Evolutionary conservation across 2,329 filamentous ascomycete species (phyloP), one percentile per base, ranked within the genome.

Genomic region (Metarhizium sp.): DNA sequence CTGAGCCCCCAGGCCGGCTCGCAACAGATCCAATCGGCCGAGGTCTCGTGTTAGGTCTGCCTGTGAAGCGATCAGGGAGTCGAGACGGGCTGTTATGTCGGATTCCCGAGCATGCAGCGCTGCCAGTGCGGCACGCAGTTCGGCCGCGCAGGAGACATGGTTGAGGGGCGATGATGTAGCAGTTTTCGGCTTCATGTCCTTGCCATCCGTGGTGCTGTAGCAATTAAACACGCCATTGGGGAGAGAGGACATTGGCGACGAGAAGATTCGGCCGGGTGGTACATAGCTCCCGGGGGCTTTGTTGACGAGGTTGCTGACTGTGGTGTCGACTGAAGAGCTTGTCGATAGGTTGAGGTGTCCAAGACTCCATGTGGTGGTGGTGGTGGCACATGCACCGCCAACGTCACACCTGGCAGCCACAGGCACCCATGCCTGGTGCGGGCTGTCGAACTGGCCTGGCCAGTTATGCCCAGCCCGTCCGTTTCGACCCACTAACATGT

Each of bases 11-110:
- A 97, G 81, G 60, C 92, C 87, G 46, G 92, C 92, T 61, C 94
- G 88, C 54, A 96, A 80, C 34, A 96, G 79, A 71, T 99, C 94
- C 59, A 99, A 80, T 18, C 92, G 87, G 58, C 85, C 85, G 52
- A 99, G 79, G 65, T 96, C 90, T 61, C 91, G 88, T 20, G 88
- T 87, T 51, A 99, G 82, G 66, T 95, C 88, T 58, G 89, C 85
- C 68, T 97, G 91, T 1, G 89, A 91, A 59, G 86, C 83, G 51
- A 96, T 75, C 53, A 96, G 82, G 53, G 80, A 76, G 69, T 92
- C 84, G 48, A 97, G 84, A 49, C 85, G 86, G 54, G 79, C 78
- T 1, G 87, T 90, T 59, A 96, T 84, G 54, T 79, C 73, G 59
- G 84, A 79, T 71, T 97, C 92, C 66, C 87, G 87, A 52, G 78